Evolutionary conservation across 768 basidiomycete genomes (phyloP).

Genomic region (Tricholoma furcatifolium): DNA sequence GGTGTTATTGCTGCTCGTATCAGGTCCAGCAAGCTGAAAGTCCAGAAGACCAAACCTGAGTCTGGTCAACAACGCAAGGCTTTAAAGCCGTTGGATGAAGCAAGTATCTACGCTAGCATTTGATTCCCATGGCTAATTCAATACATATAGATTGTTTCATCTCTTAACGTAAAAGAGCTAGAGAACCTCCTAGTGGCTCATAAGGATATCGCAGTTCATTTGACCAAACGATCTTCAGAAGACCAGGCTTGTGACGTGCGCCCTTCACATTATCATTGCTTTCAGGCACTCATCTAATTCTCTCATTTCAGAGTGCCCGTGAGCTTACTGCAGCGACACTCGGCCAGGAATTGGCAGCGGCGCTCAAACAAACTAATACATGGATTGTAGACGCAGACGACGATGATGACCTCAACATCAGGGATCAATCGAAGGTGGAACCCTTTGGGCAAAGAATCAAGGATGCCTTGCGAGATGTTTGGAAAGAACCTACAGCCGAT

Average conservation of each 20-base stretch:
- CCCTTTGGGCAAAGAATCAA: slow-evolving; percentile 60
- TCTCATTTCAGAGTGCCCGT: slow-evolving; percentile 64
- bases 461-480: slow-evolving; percentile 64
- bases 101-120: slow-evolving; percentile 23
- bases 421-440: slow-evolving; percentile 38
- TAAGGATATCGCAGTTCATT: slow-evolving; percentile 61
- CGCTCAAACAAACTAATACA: slow-evolving; percentile 56
- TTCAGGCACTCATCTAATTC: background rate
- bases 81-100: slow-evolving; percentile 73
- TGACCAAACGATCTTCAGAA: slow-evolving; percentile 69
- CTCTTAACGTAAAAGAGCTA: slow-evolving; percentile 48
- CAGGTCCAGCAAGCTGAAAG: slow-evolving; percentile 53
- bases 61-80: slow-evolving; percentile 30
- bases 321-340: slow-evolving; percentile 79
- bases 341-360: slow-evolving; percentile 79
- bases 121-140: background rate
- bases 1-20: slow-evolving; percentile 90
- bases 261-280: background rate
- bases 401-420: slow-evolving; percentile 44
- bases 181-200: slow-evolving; percentile 62
- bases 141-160: slow-evolving; percentile 48
- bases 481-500: slow-evolving; percentile 67
- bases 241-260: slow-evolving; percentile 82
- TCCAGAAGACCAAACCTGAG: slow-evolving; percentile 32
- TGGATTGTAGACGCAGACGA: slow-evolving; percentile 46